These are phyloP conservation scores for Talaromyces liani DNA, from an alignment of 495 filamentous ascomycete genomes.

Conservation along the genomic window DNA sequence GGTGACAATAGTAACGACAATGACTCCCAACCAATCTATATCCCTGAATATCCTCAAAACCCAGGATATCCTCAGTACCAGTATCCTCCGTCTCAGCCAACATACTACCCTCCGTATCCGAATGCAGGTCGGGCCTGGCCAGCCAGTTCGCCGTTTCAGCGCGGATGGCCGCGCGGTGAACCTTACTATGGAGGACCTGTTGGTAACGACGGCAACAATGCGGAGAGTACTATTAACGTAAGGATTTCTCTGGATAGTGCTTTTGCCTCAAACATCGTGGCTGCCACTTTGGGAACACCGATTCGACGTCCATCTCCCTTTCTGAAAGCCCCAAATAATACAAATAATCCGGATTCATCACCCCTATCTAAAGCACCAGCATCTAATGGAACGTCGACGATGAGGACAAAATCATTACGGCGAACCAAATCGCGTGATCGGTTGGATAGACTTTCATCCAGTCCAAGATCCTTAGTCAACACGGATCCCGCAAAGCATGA, in stretches of 20 bases:
- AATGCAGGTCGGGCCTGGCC: conserved; percentile 1
- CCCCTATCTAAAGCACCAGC: not conserved
- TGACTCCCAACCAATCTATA: not conserved
- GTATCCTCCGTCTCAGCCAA: conserved; percentile 2
- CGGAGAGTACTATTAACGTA: conserved; percentile 4
- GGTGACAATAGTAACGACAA: not conserved
- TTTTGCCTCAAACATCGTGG: not conserved
- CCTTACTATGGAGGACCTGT: not conserved
- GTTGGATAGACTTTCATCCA: conserved; percentile 3
- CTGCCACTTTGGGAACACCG: conserved; percentile 1
- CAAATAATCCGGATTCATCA: not conserved
- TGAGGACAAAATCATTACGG: conserved; percentile 6
- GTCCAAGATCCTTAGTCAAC: not conserved
- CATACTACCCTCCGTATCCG: not conserved
- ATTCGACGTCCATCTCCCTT: not conserved
- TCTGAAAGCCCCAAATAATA: not conserved
- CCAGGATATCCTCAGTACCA: not conserved
- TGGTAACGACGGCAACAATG: not conserved
- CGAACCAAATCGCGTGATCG: conserved; percentile 8
- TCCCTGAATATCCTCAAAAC: conserved; percentile 1
- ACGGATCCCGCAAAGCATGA: not conserved
- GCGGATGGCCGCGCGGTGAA: conserved; percentile 4
- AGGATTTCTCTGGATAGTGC: conserved; percentile 1
- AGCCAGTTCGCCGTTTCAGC: conserved; percentile 4
- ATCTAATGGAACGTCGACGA: not conserved